Evolutionary conservation across 2,329 filamentous ascomycete genomes (phyloP).

Genomic region (Zymoseptoria crescenta): DNA sequence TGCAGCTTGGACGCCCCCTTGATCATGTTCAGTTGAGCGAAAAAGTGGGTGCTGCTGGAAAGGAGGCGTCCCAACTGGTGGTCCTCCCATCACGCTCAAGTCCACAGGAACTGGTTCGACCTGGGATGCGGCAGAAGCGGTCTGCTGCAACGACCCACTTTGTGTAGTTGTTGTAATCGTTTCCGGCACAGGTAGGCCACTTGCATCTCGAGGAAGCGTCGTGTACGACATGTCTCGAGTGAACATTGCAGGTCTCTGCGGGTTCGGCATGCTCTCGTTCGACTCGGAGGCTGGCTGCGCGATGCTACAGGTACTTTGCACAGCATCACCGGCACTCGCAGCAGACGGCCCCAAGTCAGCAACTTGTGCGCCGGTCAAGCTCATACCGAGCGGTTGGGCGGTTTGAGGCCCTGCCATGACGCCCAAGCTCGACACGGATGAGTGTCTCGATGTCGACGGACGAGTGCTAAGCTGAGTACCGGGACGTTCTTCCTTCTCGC

Average conservation of each 20-base stretch:
- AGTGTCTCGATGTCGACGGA: slow-evolving; percentile 11
- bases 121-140: not conserved
- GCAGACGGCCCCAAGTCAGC: not conserved
- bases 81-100: slow-evolving; percentile 17
- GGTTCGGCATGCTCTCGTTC: not conserved
- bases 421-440: slow-evolving; percentile 23
- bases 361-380: not conserved
- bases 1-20: not conserved
- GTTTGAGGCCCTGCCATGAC: slow-evolving; percentile 1
- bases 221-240: slow-evolving; percentile 26
- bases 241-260: slow-evolving; percentile 2
- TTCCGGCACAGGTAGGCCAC: slow-evolving; percentile 13
- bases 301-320: not conserved
- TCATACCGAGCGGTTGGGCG: not conserved
- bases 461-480: slow-evolving; percentile 2
- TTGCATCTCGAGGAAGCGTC: slow-evolving; percentile 16
- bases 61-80: slow-evolving; percentile 17
- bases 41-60: slow-evolving; percentile 21
- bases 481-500: slow-evolving; percentile 5
- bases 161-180: slow-evolving; percentile 8
- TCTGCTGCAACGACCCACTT: not conserved
- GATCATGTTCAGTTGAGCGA: not conserved
- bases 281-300: not conserved
- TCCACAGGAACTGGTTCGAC: slow-evolving; percentile 7
- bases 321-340: not conserved